Evolutionary conservation across 192 early-diverging fungal species (phyloP).

Genomic region (Dissophora ornata): DNA sequence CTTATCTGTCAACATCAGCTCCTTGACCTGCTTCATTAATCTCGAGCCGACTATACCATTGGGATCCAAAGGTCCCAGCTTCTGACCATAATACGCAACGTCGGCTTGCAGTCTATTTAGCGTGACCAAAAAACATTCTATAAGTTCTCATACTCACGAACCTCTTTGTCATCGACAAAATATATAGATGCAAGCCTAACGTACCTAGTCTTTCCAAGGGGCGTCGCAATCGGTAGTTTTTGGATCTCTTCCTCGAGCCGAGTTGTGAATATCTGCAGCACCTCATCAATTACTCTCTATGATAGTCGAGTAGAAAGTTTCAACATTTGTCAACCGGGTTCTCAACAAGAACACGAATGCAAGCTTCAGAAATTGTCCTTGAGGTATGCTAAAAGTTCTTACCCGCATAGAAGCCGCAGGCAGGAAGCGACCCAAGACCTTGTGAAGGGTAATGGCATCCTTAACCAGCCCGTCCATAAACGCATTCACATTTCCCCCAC

Average conservation of each 20-base stretch:
- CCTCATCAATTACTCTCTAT: slow-evolving; percentile 78
- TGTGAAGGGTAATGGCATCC: slow-evolving; percentile 91
- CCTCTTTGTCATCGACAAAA: no score
- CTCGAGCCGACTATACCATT: slow-evolving; percentile 41
- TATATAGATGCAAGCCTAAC: neutral
- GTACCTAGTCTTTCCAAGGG: slow-evolving; percentile 75
- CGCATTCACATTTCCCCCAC: slow-evolving; percentile 53
- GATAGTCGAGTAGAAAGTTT: neutral
- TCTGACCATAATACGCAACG: slow-evolving; percentile 39
- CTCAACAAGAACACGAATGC: no score
- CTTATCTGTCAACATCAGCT: slow-evolving; percentile 29
- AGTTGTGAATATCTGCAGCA: slow-evolving; percentile 81
- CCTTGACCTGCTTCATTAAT: slow-evolving; percentile 51
- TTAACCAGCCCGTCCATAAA: slow-evolving; percentile 91
- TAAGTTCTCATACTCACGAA: no score
- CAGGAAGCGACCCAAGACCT: slow-evolving; percentile 90
- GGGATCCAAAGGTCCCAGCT: slow-evolving; percentile 39
- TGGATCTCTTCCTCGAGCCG: slow-evolving; percentile 80
- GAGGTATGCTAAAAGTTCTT: slow-evolving; percentile 4
- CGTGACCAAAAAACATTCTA: no score
- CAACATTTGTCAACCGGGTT: no score
- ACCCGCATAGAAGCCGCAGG: slow-evolving; percentile 78
- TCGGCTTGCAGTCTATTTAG: slow-evolving; percentile 38
- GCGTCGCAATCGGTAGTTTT: slow-evolving; percentile 59
- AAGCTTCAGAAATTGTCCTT: slow-evolving; percentile 1